A percentile compares a stretch with the other conserved stretches of the same genome.
These are phyloP conservation scores for Globisporangium ultimum DNA, from an alignment of 352 stramenopile genomes.

Conservation along the genomic window DNA sequence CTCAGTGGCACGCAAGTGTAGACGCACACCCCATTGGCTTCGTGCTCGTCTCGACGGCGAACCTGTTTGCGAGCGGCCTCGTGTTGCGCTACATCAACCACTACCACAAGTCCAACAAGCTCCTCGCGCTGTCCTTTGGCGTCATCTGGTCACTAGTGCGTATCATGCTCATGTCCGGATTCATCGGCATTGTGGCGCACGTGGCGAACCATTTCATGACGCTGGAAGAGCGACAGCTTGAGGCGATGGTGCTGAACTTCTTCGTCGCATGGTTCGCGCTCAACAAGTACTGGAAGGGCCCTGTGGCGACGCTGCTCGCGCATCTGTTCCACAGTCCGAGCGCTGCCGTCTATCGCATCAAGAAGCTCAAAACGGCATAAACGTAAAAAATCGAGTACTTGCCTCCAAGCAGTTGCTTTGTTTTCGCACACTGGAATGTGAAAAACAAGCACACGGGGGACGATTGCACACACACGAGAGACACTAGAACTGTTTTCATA, in stretches of 20 bases:
- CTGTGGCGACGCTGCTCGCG: slow-evolving; percentile 34
- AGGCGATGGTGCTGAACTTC: slow-evolving; percentile 56
- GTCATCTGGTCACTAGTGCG: slow-evolving; percentile 42
- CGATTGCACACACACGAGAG: too few relatives aligned
- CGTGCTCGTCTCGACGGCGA: slow-evolving; percentile 55
- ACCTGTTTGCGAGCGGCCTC: slow-evolving; percentile 65
- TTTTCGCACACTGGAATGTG: slow-evolving; percentile 14
- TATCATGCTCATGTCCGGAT: slow-evolving; percentile 32
- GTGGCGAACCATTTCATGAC: slow-evolving; percentile 56
- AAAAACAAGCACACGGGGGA: too few relatives aligned
- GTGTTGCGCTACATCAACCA: slow-evolving; percentile 55
- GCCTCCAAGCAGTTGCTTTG: not conserved
- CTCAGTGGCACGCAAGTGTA: slow-evolving; percentile 43
- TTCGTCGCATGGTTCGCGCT: slow-evolving; percentile 67
- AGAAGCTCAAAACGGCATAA: slow-evolving; percentile 27
- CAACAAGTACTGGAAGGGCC: slow-evolving; percentile 68
- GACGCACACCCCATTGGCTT: slow-evolving; percentile 57
- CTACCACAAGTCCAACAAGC: slow-evolving; percentile 31
- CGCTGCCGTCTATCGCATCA: not conserved
- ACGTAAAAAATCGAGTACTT: not conserved
- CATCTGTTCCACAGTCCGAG: slow-evolving; percentile 10
- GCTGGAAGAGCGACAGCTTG: slow-evolving; percentile 40
- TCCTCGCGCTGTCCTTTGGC: slow-evolving; percentile 33
- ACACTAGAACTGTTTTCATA: too few relatives aligned
- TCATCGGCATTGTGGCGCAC: slow-evolving; percentile 51